A percentile compares a stretch with the other conserved stretches of the same genome.
Evolutionary conservation across 768 basidiomycete species (phyloP).

Genomic region (Russula sp.): DNA sequence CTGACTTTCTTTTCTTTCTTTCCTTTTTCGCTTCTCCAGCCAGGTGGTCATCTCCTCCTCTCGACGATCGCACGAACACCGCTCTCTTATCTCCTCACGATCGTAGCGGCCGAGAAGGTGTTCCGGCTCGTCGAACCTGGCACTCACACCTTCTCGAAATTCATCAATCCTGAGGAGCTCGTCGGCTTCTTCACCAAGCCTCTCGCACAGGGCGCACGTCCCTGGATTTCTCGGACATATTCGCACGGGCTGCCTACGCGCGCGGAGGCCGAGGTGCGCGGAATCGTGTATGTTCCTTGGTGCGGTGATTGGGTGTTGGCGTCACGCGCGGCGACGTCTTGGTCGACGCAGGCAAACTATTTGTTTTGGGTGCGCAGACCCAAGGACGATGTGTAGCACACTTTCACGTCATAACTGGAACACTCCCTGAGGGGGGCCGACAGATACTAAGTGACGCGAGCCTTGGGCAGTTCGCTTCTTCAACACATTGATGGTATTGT

Average conservation of each 20-base stretch:
- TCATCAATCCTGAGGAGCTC: slow-evolving; percentile 80
- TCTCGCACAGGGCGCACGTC: slow-evolving; percentile 28
- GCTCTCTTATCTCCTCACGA: slow-evolving; percentile 62
- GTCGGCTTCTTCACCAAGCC: slow-evolving; percentile 72
- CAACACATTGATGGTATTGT: neutral
- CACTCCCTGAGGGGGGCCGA: too few species aligned
- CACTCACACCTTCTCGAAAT: slow-evolving; percentile 92
- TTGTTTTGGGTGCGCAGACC: slow-evolving; percentile 86
- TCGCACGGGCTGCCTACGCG: slow-evolving; percentile 47
- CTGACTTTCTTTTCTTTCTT: neutral
- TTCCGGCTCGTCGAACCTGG: slow-evolving; percentile 75
- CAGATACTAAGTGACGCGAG: neutral
- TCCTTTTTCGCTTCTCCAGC: slow-evolving; percentile 40
- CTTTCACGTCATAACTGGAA: neutral
- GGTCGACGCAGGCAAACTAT: slow-evolving; percentile 62
- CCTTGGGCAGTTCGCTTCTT: neutral
- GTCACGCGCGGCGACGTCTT: slow-evolving; percentile 43
- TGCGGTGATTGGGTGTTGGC: slow-evolving; percentile 64
- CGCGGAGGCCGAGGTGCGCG: slow-evolving; percentile 72
- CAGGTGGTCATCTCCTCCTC: slow-evolving; percentile 91
- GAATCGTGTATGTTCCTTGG: slow-evolving; percentile 71
- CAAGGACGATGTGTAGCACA: neutral
- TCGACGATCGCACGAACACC: slow-evolving; percentile 91
- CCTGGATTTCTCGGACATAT: slow-evolving; percentile 57
- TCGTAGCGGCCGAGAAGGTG: slow-evolving; percentile 76